A percentile compares a stretch with the other conserved stretches of the same genome.
Evolutionary conservation across 306 rosid species (phyloP).

Genomic region (Dalbergia cultrata): DNA sequence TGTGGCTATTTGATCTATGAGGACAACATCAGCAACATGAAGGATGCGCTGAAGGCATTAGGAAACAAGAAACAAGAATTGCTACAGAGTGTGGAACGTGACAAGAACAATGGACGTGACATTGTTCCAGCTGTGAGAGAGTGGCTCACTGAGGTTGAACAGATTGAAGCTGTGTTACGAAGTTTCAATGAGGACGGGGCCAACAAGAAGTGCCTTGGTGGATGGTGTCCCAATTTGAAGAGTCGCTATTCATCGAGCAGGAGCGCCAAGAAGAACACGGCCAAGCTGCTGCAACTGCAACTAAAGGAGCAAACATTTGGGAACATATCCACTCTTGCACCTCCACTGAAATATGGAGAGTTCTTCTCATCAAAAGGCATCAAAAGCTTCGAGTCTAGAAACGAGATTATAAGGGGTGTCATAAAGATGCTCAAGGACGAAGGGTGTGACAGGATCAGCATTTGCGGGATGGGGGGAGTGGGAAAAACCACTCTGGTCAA

Average conservation of each 20-base stretch:
- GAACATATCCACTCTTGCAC: conserved; percentile 6
- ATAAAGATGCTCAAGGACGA: conserved; percentile 26
- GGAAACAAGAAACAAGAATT: conserved; percentile 3
- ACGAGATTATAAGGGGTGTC: background rate
- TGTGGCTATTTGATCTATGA: conserved; percentile 6
- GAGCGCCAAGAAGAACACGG: background rate
- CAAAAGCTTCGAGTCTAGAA: conserved; percentile 32
- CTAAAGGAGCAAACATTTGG: background rate
- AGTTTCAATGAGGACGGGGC: background rate
- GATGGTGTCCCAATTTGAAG: conserved; percentile 16
- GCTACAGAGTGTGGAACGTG: conserved; percentile 13
- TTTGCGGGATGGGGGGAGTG: conserved; percentile 52
- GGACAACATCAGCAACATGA: background rate
- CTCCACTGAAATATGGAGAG: conserved; percentile 24
- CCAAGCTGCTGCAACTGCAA: background rate
- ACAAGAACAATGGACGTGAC: conserved; percentile 24
- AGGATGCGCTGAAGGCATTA: background rate
- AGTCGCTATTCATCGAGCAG: conserved; percentile 22
- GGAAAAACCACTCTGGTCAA: conserved; percentile 47
- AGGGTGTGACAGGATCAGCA: background rate
- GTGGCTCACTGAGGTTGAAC: conserved; percentile 37
- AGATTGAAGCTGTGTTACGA: background rate
- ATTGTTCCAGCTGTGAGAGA: conserved; percentile 16
- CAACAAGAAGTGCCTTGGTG: conserved; percentile 27
- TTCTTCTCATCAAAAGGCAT: conserved; percentile 15